These are phyloP conservation scores for Leccinum griseonigrum DNA, from an alignment of 1,284 basidiomycete species.

Conservation along the genomic window DNA sequence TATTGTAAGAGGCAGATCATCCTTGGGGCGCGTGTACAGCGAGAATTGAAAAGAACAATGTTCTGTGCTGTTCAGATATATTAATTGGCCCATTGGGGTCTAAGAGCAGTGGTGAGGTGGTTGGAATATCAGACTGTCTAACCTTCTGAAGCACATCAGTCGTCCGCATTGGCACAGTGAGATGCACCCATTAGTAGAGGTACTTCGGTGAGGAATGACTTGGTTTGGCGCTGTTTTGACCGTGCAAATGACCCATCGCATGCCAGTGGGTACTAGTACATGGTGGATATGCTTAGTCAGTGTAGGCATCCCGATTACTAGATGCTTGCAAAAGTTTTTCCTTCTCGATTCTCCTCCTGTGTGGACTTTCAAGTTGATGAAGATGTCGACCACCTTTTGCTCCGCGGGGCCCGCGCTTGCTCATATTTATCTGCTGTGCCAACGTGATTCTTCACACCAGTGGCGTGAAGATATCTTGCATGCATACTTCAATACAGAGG, in stretches of 20 bases:
- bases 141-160: neutral
- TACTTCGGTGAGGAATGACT: neutral
- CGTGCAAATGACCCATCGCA: neutral
- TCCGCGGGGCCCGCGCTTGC: too few relatives aligned
- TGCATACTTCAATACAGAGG: too few relatives aligned
- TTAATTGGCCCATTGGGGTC: neutral
- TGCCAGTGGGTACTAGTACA: too few relatives aligned
- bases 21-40: neutral
- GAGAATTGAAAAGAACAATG: neutral
- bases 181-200: neutral
- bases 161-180: neutral
- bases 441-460: too few relatives aligned
- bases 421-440: too few relatives aligned
- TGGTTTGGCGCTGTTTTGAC: neutral
- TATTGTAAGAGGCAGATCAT: neutral
- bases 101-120: neutral
- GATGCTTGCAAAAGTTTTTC: too few relatives aligned
- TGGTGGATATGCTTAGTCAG: neutral
- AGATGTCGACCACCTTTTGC: too few relatives aligned
- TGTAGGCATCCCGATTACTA: too few relatives aligned
- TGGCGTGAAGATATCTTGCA: too few relatives aligned
- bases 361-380: too few relatives aligned
- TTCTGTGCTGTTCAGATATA: neutral
- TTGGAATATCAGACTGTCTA: neutral
- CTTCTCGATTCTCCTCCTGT: too few relatives aligned